Base-by-base conservation (phyloP, 495 filamentous ascomycete genomes). In the Penicillium chermesinum region DNA sequence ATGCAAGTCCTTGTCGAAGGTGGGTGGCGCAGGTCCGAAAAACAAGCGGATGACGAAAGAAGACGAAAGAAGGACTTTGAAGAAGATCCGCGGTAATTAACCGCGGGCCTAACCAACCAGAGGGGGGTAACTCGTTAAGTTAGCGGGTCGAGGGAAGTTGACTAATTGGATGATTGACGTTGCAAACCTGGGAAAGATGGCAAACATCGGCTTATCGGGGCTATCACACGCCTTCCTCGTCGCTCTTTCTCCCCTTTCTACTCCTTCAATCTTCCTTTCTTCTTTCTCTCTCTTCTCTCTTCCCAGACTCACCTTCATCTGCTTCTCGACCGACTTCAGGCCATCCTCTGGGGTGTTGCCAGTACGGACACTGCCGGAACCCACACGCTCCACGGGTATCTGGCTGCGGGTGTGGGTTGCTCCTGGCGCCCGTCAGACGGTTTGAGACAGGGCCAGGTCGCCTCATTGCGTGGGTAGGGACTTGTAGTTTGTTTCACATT, bases 121-220 rank as follows among this genome's bases (percentile, higher is more conserved):
- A n/a, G n/a, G n/a, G n/a, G n/a, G n/a, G n/a, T n/a, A n/a, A n/a
- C n/a, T n/a, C n/a, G n/a, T n/a, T n/a, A n/a, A n/a, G n/a, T n/a
- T n/a, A n/a, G n/a, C n/a, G n/a, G n/a, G n/a, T n/a, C n/a, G n/a
- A n/a, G n/a, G n/a, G n/a, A n/a, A n/a, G n/a, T 44, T 53, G 50
- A 48, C 44, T 53, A 48, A 53, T 19, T 27, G 33, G 38, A 20
- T 25, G 14, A 34, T 19, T 20, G 13, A 17, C 15, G 15, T 33
- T 21, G 8, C 7, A 46, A 46, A 10, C 25, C 25, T 30, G 25
- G 5, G 52, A 61, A 62, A 62, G 17, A 17, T 54, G 50, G 48
- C 59, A 59, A 62, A 62, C 59, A 59, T 54, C 48, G 25, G 52
- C 52, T 61, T 58, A 61, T 63, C 60, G 59, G 25, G 25, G 25